phyloP scores from a whole-genome alignment of 306 rosid species.

The Pyrus communis region DNA sequence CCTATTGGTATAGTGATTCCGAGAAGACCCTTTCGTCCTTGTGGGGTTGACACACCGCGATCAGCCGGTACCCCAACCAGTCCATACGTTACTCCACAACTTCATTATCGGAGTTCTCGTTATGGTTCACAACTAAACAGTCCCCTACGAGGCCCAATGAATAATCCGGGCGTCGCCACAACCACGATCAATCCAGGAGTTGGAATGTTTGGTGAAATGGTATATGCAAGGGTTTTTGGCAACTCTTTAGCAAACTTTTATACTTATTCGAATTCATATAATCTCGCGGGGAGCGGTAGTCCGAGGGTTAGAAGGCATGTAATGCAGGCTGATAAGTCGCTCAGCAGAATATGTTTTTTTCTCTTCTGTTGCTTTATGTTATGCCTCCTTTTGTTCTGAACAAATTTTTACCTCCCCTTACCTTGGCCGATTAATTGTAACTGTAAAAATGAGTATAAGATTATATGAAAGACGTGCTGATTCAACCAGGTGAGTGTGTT shows the following conservation, averaged over 20 bases:
- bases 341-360: slow-evolving; percentile 62
- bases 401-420: slow-evolving; percentile 2
- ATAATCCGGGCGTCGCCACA: slow-evolving; percentile 21
- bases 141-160: slow-evolving; percentile 19
- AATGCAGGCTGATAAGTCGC: slow-evolving; percentile 62
- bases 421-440: not conserved
- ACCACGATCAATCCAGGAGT: slow-evolving; percentile 31
- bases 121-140: slow-evolving; percentile 23
- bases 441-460: slow-evolving; percentile 30
- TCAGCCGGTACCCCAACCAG: slow-evolving; percentile 6
- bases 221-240: slow-evolving; percentile 71
- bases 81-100: slow-evolving; percentile 25
- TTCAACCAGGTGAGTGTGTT: not conserved
- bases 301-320: slow-evolving; percentile 69
- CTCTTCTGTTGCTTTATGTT: slow-evolving; percentile 56
- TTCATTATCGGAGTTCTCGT: slow-evolving; percentile 25
- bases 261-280: slow-evolving; percentile 51
- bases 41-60: slow-evolving; percentile 25
- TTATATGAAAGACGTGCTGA: not conserved
- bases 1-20: slow-evolving; percentile 45
- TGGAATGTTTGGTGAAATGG: slow-evolving; percentile 59
- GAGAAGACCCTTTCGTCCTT: slow-evolving; percentile 49
- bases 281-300: slow-evolving; percentile 36
- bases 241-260: slow-evolving; percentile 50
- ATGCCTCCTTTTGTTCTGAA: slow-evolving; percentile 68